Evolutionary conservation across 257 asterid species (phyloP).

Genomic region (Salvia miltiorrhiza): DNA sequence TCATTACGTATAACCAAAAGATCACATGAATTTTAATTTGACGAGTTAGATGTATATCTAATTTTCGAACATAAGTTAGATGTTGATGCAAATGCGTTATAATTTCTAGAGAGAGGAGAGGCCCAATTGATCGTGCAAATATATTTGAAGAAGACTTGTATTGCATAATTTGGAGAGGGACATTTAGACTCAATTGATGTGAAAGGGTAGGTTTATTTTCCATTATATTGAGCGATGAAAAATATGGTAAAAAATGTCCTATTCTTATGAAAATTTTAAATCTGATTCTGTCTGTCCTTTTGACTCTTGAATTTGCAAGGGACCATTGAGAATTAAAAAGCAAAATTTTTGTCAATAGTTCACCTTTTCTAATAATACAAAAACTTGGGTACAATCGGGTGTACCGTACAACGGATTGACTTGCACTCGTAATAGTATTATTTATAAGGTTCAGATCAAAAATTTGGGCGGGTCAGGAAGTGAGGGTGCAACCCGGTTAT

Average conservation of each 20-base stretch:
- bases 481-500: too few relatives aligned
- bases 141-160: constrained; percentile 3
- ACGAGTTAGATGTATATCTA: background rate
- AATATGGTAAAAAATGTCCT: constrained; percentile 29
- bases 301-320: constrained; percentile 18
- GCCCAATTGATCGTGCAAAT: background rate
- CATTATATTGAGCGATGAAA: constrained; percentile 10
- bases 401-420: too few relatives aligned
- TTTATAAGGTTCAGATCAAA: too few relatives aligned
- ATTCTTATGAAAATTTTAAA: constrained; percentile 1
- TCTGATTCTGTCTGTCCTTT: background rate
- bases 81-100: background rate
- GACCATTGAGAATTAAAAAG: constrained; percentile 6
- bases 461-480: too few relatives aligned
- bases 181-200: constrained; percentile 30
- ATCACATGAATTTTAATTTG: too few relatives aligned
- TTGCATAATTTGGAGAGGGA: constrained; percentile 19
- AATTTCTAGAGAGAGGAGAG: background rate
- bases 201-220: constrained; percentile 24
- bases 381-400: too few relatives aligned
- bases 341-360: background rate
- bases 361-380: too few relatives aligned
- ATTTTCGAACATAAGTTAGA: background rate
- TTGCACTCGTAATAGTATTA: too few relatives aligned
- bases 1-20: background rate